A percentile compares a stretch with the other conserved stretches of the same genome.
These are phyloP conservation scores for Lentinula raphanica DNA, from an alignment of 768 basidiomycete species.

Conservation along the genomic window DNA sequence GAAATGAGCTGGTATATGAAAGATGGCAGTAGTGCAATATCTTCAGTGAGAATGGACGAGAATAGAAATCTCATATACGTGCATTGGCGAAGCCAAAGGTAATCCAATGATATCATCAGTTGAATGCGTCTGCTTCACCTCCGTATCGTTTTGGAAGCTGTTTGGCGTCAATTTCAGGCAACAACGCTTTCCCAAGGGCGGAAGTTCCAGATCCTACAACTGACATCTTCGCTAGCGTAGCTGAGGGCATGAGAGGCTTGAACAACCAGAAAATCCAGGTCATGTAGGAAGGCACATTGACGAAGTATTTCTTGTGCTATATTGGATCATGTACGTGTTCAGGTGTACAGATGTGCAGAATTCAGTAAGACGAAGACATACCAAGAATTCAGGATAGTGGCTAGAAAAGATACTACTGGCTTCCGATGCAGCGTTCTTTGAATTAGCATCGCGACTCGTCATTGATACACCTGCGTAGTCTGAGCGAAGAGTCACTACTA, in stretches of 20 bases:
- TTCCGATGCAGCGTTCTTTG: conserved; percentile 72
- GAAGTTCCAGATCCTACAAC: conserved; percentile 65
- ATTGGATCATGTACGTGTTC: background rate
- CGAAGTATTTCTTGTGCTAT: conserved; percentile 72
- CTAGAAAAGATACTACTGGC: conserved; percentile 69
- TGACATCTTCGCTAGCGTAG: conserved; percentile 76
- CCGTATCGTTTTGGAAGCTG: conserved; percentile 71
- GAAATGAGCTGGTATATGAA: too few species aligned
- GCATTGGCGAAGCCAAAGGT: too few species aligned
- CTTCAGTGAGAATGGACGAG: too few species aligned
- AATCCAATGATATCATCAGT: too few species aligned
- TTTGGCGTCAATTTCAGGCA: conserved; percentile 47
- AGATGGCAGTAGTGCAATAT: too few species aligned
- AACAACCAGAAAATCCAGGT: conserved; percentile 85
- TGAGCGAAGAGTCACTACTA: too few species aligned
- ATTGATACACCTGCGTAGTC: conserved; percentile 74
- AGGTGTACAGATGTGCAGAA: background rate
- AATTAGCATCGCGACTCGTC: conserved; percentile 62
- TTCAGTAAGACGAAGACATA: conserved; percentile 26
- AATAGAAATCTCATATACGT: too few species aligned
- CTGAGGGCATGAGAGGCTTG: conserved; percentile 65
- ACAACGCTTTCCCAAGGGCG: conserved; percentile 54
- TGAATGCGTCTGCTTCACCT: conserved; percentile 56
- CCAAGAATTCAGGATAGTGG: conserved; percentile 79
- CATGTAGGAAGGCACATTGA: conserved; percentile 73